Evolutionary conservation across 257 asterid species (phyloP).

Genomic region (Gentiana macrophylla): DNA sequence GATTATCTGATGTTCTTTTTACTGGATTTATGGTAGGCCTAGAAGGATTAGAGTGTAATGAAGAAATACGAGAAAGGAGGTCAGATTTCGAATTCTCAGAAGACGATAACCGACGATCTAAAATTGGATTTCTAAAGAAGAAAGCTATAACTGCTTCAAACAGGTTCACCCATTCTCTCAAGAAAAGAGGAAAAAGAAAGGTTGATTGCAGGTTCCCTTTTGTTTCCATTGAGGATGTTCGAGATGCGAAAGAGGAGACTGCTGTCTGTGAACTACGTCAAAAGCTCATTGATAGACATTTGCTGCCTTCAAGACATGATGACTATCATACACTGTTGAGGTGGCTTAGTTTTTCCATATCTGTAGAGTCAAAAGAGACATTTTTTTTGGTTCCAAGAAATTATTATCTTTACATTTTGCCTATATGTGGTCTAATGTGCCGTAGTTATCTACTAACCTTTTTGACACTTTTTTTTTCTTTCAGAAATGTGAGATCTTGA

Average conservation of each 20-base stretch:
- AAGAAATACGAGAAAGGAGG: slow-evolving; percentile 69
- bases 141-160: slow-evolving; percentile 84
- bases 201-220: slow-evolving; percentile 81
- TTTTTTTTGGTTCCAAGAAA: neutral
- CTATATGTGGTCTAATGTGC: neutral
- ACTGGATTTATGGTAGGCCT: slow-evolving; percentile 5
- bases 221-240: slow-evolving; percentile 75
- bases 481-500: neutral
- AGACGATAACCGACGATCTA: slow-evolving; percentile 72
- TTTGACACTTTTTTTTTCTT: neutral
- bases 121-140: slow-evolving; percentile 64
- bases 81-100: slow-evolving; percentile 69
- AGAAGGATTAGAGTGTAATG: slow-evolving; percentile 51
- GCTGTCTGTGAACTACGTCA: slow-evolving; percentile 66
- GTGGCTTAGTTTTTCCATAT: slow-evolving; percentile 18
- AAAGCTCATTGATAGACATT: slow-evolving; percentile 51
- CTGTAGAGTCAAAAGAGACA: neutral
- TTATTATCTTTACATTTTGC: neutral
- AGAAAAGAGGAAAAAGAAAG: slow-evolving; percentile 81
- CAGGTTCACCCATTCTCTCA: slow-evolving; percentile 79
- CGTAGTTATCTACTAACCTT: neutral
- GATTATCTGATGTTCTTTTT: neutral
- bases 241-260: slow-evolving; percentile 78
- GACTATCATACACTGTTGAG: slow-evolving; percentile 85
- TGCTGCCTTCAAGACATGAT: slow-evolving; percentile 73